phyloP scores from a whole-genome alignment of 1,139 yeast species.

The Geotrichum candidum region DNA sequence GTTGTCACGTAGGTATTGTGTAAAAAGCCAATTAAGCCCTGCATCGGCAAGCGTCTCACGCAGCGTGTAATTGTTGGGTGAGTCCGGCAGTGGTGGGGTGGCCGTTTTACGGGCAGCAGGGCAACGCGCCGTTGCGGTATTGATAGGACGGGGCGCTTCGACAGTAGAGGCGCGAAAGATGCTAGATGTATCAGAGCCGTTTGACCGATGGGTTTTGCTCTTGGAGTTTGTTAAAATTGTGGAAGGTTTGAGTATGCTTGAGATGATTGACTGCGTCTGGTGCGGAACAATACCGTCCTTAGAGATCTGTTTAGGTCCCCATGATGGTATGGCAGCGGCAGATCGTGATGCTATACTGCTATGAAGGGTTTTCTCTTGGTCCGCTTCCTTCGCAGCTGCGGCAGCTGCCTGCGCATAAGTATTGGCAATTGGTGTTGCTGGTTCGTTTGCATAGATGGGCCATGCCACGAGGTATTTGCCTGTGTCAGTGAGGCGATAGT shows the following conservation, averaged over 20 bases:
- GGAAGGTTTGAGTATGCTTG: neutral
- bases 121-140: neutral
- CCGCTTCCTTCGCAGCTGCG: neutral
- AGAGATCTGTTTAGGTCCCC: neutral
- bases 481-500: constrained; percentile 23
- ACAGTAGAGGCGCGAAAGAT: neutral
- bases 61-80: constrained; percentile 31
- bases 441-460: neutral
- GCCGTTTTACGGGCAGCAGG: neutral
- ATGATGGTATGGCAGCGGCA: neutral
- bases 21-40: constrained; percentile 65
- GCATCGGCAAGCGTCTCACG: constrained; percentile 62
- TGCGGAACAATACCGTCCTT: neutral
- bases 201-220: neutral
- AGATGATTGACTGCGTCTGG: neutral
- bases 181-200: neutral
- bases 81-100: neutral
- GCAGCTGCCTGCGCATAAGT: neutral
- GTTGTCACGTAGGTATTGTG: constrained; percentile 55
- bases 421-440: constrained; percentile 2
- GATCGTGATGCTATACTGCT: neutral
- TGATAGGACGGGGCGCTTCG: neutral
- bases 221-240: neutral
- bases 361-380: neutral
- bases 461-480: constrained; percentile 17